phyloP scores from a whole-genome alignment of 495 filamentous ascomycete species.

The Neurospora tetraspora region DNA sequence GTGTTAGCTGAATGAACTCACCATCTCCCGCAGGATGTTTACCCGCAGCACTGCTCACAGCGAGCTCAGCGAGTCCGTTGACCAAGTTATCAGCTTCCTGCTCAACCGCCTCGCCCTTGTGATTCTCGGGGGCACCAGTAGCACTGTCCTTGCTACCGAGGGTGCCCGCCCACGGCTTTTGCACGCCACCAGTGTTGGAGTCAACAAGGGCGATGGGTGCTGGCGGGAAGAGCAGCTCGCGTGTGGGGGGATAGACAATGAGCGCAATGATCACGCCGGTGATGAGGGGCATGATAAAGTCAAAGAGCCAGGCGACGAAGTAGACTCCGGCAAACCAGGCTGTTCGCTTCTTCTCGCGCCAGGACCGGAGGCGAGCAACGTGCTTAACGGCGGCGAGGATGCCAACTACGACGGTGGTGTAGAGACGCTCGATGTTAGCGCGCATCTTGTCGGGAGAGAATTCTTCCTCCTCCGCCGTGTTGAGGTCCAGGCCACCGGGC shows the following conservation, averaged over 20 bases:
- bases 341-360: slow-evolving; percentile 64
- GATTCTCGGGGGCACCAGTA: slow-evolving; percentile 73
- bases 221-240: slow-evolving; percentile 62
- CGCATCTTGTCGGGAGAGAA: slow-evolving; percentile 82
- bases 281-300: slow-evolving; percentile 59
- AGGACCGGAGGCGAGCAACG: slow-evolving; percentile 66
- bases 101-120: slow-evolving; percentile 81
- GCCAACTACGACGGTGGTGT: slow-evolving; percentile 70
- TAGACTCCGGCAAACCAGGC: slow-evolving; percentile 59
- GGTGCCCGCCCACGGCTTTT: slow-evolving; percentile 59
- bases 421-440: slow-evolving; percentile 70
- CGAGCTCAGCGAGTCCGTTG: slow-evolving; percentile 62
- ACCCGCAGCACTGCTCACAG: slow-evolving; percentile 63
- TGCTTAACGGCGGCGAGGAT: slow-evolving; percentile 60
- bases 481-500: slow-evolving; percentile 59
- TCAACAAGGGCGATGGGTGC: slow-evolving; percentile 58
- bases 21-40: slow-evolving; percentile 51
- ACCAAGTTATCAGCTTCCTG: slow-evolving; percentile 77
- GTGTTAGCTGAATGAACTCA: too few relatives aligned
- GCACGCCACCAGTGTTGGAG: slow-evolving; percentile 50
- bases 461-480: slow-evolving; percentile 70
- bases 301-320: slow-evolving; percentile 61
- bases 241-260: slow-evolving; percentile 55
- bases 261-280: slow-evolving; percentile 49
- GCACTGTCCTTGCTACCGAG: slow-evolving; percentile 68